Percentiles rank a stretch among this genome's conserved stretches.
These are phyloP conservation scores for Hanseniaspora thailandica DNA, from an alignment of 805 yeast genomes.

Conservation along the genomic window DNA sequence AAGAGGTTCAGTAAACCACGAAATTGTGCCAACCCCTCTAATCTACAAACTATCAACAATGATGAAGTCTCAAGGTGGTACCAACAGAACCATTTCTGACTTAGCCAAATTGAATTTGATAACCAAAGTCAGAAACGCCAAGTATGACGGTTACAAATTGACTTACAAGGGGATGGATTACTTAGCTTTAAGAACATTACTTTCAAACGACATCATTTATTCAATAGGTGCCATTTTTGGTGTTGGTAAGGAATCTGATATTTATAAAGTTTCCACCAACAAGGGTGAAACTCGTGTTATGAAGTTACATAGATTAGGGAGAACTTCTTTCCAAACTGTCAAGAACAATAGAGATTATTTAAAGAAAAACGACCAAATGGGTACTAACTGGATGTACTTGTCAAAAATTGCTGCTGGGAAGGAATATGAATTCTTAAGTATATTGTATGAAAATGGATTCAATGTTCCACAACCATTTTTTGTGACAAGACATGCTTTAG, in stretches of 20 bases:
- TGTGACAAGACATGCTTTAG: slow-evolving; percentile 77
- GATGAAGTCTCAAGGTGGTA: slow-evolving; percentile 59
- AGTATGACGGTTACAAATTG: slow-evolving; percentile 85
- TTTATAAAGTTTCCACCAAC: slow-evolving; percentile 65
- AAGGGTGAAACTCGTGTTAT: slow-evolving; percentile 59
- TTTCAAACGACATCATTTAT: slow-evolving; percentile 58
- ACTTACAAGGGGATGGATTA: slow-evolving; percentile 88
- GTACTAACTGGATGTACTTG: slow-evolving; percentile 84
- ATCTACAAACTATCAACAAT: slow-evolving; percentile 66
- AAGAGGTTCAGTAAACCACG: slow-evolving; percentile 83
- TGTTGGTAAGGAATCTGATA: slow-evolving; percentile 96
- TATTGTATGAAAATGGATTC: slow-evolving; percentile 63
- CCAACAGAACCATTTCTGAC: slow-evolving; percentile 68
- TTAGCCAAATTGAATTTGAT: slow-evolving; percentile 77
- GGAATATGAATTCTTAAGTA: slow-evolving; percentile 79
- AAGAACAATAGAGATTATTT: slow-evolving; percentile 89
- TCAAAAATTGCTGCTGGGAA: slow-evolving; percentile 84
- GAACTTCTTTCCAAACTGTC: slow-evolving; percentile 85
- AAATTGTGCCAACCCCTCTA: slow-evolving; percentile 79
- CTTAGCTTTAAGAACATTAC: slow-evolving; percentile 74
- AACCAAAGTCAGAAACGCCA: slow-evolving; percentile 72
- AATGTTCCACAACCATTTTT: slow-evolving; percentile 83
- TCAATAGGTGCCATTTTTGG: slow-evolving; percentile 83
- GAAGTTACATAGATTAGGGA: slow-evolving; percentile 85
- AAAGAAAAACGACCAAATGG: slow-evolving; percentile 42